Conservation (phyloP, 73 alveolate genomes). For the Paramecium biaurelia region DNA sequence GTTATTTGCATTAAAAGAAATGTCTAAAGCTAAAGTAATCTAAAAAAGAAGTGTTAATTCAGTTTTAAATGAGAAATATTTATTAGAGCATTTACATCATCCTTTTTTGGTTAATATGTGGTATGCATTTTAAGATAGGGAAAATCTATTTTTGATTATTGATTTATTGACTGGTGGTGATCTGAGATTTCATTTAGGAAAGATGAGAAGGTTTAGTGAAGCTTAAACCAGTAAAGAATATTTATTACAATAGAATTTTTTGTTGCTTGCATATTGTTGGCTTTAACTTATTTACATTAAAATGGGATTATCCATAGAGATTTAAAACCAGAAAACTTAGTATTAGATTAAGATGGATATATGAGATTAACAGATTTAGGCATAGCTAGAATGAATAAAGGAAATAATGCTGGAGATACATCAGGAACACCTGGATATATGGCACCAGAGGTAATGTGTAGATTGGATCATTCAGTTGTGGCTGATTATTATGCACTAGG, state of each 20-base stretch:
- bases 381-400: constrained; percentile 85
- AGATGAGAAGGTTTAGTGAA: constrained; percentile 70
- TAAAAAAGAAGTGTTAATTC: constrained; percentile 86
- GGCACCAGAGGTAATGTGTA: constrained; percentile 93
- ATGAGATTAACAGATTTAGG: constrained; percentile 95
- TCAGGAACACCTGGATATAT: constrained; percentile 97
- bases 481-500: constrained; percentile 87
- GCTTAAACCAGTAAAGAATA: constrained; percentile 62
- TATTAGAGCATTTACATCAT: constrained; percentile 80
- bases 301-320: constrained; percentile 94
- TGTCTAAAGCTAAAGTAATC: constrained; percentile 69
- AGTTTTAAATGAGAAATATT: constrained; percentile 89
- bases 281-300: constrained; percentile 90
- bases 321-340: constrained; percentile 97
- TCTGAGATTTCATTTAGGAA: constrained; percentile 69
- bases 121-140: constrained; percentile 73
- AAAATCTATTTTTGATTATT: constrained; percentile 65
- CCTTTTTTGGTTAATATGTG: constrained; percentile 76
- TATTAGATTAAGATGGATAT: constrained; percentile 89
- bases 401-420: constrained; percentile 84
- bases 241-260: constrained; percentile 72
- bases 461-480: constrained; percentile 70
- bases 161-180: constrained; percentile 76
- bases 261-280: constrained; percentile 88
- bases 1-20: constrained; percentile 54